Evolutionary conservation across 2,329 filamentous ascomycete species (phyloP).

Genomic region (Albophoma yamanashiensis): DNA sequence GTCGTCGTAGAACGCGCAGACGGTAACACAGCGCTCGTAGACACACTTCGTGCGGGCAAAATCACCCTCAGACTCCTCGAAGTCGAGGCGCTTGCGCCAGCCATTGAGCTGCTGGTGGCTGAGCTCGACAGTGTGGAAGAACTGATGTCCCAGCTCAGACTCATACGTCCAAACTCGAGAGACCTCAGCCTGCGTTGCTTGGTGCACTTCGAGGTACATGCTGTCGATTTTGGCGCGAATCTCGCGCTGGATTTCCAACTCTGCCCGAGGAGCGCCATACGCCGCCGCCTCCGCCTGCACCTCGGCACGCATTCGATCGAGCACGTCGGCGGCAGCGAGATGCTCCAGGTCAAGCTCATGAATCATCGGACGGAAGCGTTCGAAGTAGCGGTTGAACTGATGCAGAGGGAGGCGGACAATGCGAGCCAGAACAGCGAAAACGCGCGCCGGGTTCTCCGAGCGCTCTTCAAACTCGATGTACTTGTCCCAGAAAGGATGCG

Average conservation of each 20-base stretch:
- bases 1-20: conserved; percentile 90
- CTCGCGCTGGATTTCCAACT: conserved; percentile 74
- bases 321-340: conserved; percentile 55
- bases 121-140: conserved; percentile 92
- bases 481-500: conserved; percentile 98
- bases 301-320: conserved; percentile 61
- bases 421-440: conserved; percentile 73
- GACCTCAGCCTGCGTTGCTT: conserved; percentile 74
- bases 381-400: conserved; percentile 90
- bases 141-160: conserved; percentile 86
- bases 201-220: conserved; percentile 72
- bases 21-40: conserved; percentile 89
- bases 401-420: conserved; percentile 89
- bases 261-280: conserved; percentile 43
- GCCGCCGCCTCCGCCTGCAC: conserved; percentile 53
- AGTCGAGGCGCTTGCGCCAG: conserved; percentile 95
- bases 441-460: conserved; percentile 70
- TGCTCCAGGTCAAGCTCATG: conserved; percentile 63
- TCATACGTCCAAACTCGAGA: conserved; percentile 93
- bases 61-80: conserved; percentile 79
- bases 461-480: conserved; percentile 96
- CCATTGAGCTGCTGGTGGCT: conserved; percentile 76
- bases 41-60: conserved; percentile 67
- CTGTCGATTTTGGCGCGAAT: conserved; percentile 70
- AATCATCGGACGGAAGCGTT: conserved; percentile 72